Evolutionary conservation across 202 grass and related monocot species (phyloP).

Genomic region (Elaeis oleifera): DNA sequence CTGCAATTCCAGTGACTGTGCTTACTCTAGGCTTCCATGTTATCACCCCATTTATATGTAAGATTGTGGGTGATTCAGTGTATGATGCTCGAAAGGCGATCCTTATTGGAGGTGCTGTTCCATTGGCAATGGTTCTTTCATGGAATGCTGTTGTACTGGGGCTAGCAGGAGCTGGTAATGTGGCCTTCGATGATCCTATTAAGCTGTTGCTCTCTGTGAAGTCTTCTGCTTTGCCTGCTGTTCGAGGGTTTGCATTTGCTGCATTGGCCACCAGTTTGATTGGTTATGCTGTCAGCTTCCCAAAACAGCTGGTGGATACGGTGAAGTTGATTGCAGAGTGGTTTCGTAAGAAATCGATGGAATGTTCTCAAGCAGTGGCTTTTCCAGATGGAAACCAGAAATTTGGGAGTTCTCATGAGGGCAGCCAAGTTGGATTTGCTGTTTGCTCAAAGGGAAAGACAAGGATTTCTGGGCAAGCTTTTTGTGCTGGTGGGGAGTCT

Average conservation of each 20-base stretch:
- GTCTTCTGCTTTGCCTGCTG: conserved; percentile 52
- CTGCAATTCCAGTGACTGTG: conserved; percentile 60
- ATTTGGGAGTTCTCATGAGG: no score
- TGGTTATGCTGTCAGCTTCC: conserved; percentile 75
- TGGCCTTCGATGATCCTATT: conserved; percentile 52
- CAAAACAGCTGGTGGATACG: conserved; percentile 64
- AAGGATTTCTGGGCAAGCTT: no score
- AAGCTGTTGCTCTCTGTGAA: conserved; percentile 86
- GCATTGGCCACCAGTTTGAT: conserved; percentile 73
- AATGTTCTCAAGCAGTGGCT: background rate
- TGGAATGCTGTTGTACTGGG: conserved; percentile 83
- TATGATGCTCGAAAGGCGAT: conserved; percentile 65
- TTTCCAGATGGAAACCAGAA: no score
- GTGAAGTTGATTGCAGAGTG: conserved; percentile 32
- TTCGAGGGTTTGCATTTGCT: conserved; percentile 71
- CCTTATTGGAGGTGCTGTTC: conserved; percentile 54
- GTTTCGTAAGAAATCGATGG: conserved; percentile 20
- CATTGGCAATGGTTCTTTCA: conserved; percentile 68
- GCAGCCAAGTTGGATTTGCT: no score
- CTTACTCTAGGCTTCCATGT: conserved; percentile 79
- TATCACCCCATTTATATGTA: conserved; percentile 82
- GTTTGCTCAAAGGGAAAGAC: no score
- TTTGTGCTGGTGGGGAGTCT: no score
- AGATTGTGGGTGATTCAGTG: conserved; percentile 60
- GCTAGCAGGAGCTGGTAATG: conserved; percentile 30